Evolutionary conservation across 2,329 filamentous ascomycete species (phyloP).

Genomic region (Fusarium staphyleae): DNA sequence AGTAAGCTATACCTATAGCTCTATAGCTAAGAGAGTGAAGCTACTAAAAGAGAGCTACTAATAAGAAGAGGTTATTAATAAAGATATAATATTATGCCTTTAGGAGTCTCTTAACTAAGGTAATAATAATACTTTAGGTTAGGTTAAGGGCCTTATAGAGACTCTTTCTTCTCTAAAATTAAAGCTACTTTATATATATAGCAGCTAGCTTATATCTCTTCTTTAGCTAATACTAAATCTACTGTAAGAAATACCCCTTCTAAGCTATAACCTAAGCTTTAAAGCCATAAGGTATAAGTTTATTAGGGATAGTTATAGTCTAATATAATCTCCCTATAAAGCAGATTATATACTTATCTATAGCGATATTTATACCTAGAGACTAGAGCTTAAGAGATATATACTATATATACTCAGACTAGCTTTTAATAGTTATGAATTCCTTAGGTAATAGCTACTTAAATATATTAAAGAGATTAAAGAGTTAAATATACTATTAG

Average conservation of each 20-base stretch:
- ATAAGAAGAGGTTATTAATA: conserved; percentile 3
- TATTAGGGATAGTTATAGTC: too few relatives aligned
- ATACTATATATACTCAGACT: background rate
- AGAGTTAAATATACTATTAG: too few relatives aligned
- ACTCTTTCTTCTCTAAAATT: background rate
- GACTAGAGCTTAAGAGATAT: too few relatives aligned
- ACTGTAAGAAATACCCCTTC: background rate
- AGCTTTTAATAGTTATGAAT: background rate
- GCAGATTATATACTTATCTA: background rate
- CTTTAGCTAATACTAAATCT: conserved; percentile 1
- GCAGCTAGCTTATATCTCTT: background rate
- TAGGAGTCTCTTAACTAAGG: background rate
- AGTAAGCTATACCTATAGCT: too few relatives aligned
- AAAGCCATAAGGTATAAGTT: background rate
- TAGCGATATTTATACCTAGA: conserved; percentile 1
- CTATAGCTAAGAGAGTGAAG: too few relatives aligned
- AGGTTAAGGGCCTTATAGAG: background rate
- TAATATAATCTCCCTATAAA: background rate
- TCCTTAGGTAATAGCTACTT: too few relatives aligned
- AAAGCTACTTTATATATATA: background rate
- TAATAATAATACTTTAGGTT: background rate
- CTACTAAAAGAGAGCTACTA: background rate
- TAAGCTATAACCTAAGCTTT: conserved; percentile 4
- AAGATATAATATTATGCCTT: conserved; percentile 4
- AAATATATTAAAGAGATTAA: too few relatives aligned